phyloP scores from a whole-genome alignment of 192 early-diverging fungal genomes.

The Thoreauomyces humboldtii region DNA sequence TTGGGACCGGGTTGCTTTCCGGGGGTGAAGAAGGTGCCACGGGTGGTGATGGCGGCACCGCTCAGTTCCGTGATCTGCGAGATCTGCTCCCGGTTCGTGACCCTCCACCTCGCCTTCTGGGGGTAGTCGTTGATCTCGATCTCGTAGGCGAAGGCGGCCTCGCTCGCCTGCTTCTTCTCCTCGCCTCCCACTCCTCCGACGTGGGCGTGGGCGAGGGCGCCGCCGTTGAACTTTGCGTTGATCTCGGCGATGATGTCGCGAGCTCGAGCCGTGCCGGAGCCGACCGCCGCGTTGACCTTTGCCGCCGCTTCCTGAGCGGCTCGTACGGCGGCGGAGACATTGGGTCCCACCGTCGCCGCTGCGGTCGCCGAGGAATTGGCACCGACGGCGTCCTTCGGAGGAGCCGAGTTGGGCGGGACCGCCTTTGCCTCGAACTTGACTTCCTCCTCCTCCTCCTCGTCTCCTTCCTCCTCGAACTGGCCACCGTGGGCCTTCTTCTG shows the following conservation, averaged over 20 bases:
- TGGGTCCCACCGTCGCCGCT: conserved; percentile 18
- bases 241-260: conserved; percentile 60
- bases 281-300: conserved; percentile 52
- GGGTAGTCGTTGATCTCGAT: conserved; percentile 98
- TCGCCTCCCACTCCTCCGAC: conserved; percentile 10
- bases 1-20: conserved; percentile 76
- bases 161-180: conserved; percentile 34
- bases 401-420: conserved; percentile 13
- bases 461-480: conserved; percentile 63
- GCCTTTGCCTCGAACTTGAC: conserved; percentile 30
- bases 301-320: conserved; percentile 61
- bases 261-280: conserved; percentile 47
- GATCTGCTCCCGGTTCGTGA: conserved; percentile 95
- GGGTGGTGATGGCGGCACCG: conserved; percentile 92
- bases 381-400: not conserved
- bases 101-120: conserved; percentile 90
- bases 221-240: conserved; percentile 46
- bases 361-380: conserved; percentile 4
- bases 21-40: conserved; percentile 83
- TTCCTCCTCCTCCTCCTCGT: conserved; percentile 58
- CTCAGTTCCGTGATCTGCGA: conserved; percentile 88
- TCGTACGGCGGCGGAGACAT: conserved; percentile 44
- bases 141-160: conserved; percentile 68
- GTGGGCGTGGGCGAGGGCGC: conserved; percentile 13
- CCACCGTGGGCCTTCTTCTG: conserved; percentile 82